Conservation (phyloP, 2,329 filamentous ascomycete genomes). For the Teratosphaeriaceae sp. region DNA sequence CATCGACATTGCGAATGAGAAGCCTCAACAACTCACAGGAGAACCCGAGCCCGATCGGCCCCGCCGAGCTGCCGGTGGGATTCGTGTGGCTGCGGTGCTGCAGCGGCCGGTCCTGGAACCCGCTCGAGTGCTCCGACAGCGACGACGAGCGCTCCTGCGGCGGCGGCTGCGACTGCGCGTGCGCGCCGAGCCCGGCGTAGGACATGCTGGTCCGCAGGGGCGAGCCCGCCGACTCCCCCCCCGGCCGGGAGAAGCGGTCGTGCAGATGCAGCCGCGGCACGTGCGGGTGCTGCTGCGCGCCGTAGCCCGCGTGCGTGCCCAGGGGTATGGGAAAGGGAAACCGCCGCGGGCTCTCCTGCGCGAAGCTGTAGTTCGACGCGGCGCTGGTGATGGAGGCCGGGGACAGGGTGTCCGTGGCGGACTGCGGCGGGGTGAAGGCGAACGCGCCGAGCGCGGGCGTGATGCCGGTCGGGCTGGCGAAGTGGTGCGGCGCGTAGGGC, state of each 20-base stretch:
- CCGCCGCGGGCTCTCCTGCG: slow-evolving; percentile 18
- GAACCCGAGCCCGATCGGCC: slow-evolving; percentile 27
- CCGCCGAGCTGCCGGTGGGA: slow-evolving; percentile 11
- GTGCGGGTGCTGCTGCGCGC: slow-evolving; percentile 26
- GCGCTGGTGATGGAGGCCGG: slow-evolving; percentile 37
- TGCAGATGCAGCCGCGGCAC: slow-evolving; percentile 39
- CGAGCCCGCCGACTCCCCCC: slow-evolving; percentile 38
- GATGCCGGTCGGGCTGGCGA: slow-evolving; percentile 52
- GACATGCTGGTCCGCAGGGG: slow-evolving; percentile 42
- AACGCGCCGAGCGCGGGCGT: slow-evolving; percentile 62
- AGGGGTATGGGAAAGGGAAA: slow-evolving; percentile 15
- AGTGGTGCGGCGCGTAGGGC: slow-evolving; percentile 56
- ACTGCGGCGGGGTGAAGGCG: slow-evolving; percentile 53
- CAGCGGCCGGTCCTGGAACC: slow-evolving; percentile 15
- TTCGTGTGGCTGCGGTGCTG: slow-evolving; percentile 16
- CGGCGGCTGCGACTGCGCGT: slow-evolving; percentile 6
- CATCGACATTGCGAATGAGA: neutral
- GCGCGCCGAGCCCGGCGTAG: slow-evolving; percentile 27
- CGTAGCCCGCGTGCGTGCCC: slow-evolving; percentile 10
- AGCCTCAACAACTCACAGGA: slow-evolving; percentile 22
- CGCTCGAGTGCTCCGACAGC: slow-evolving; percentile 19
- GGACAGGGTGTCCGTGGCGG: slow-evolving; percentile 41
- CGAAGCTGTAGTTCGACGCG: slow-evolving; percentile 33
- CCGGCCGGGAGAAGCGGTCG: slow-evolving; percentile 35
- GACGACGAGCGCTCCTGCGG: slow-evolving; percentile 18